Evolutionary conservation across 805 yeast species (phyloP), one percentile per base, ranked within the genome.

Genomic region (Yarrowia keelungensis): DNA sequence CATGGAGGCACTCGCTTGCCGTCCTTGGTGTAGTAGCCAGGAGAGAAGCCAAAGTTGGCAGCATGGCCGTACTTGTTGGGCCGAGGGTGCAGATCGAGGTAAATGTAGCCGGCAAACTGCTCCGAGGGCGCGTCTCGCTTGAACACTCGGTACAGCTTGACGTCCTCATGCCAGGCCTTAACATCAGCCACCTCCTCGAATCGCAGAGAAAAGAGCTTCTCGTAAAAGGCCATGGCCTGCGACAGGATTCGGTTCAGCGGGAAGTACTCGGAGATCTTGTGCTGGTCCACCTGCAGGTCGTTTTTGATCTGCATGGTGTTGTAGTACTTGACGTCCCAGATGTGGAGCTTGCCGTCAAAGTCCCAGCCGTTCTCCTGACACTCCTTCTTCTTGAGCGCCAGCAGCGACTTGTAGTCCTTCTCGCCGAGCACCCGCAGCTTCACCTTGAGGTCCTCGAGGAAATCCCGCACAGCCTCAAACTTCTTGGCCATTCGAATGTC

Each of bases 31-130:
- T 78, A 76, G 74, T 80, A 89, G 1, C 92, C 89, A 12, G 91
- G 86, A 11, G 82, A 79, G 62, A 90, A 76, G 16, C 88, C 88
- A 75, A 91, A 91, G 76, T 89, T 89, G 8, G 97, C 97, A 53
- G 97, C 97, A 76, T 91, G 97, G 1, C 92, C 90, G 78, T 90
- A 91, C 77, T 91, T 91, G 73, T 94, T 94, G 69, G 87, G 89
- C 75, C 97, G 85, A 72, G 97, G 96, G 76, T 90, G 93, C 74
- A 91, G 79, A 77, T 91, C 97, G 71, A 91, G 86, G 78, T 87
- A 89, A 56, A 91, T 78, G 85, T 90, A 89, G 39, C 97, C 97
- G 69, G 86, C 84, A 78, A 91, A 91, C 70, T 81, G 84, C 15
- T 87, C 87, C n/a, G 76, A 72, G 38, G 76, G 75, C 50, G 82